Percentiles rank a stretch among this genome's conserved stretches.
These are phyloP conservation scores for Pelargonium myrrhifolium DNA, from an alignment of 441 rosid genomes.

Conservation along the genomic window DNA sequence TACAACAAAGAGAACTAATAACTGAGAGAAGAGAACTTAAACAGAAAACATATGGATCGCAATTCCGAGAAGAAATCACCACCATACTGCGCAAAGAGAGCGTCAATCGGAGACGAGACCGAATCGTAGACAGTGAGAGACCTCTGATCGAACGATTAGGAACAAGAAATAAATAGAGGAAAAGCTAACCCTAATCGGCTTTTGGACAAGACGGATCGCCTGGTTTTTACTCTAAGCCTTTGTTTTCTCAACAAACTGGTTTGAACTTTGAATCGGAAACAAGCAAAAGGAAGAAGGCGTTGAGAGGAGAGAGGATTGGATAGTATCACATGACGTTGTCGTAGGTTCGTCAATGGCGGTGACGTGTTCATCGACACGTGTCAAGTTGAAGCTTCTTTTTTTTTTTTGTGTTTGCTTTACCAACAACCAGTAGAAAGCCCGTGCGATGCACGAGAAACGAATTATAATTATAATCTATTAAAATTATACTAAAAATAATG, in stretches of 20 bases:
- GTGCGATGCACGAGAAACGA: too few relatives aligned
- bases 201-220: background rate
- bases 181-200: background rate
- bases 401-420: background rate
- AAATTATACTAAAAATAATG: too few relatives aligned
- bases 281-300: background rate
- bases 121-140: slow-evolving; percentile 16
- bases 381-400: background rate
- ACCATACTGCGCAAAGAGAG: slow-evolving; percentile 28
- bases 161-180: background rate
- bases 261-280: background rate
- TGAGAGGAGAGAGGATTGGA: background rate
- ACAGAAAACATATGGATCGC: slow-evolving; percentile 14
- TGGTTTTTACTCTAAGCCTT: background rate
- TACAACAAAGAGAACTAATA: slow-evolving; percentile 16
- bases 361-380: background rate
- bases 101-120: slow-evolving; percentile 30
- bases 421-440: background rate
- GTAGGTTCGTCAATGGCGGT: background rate
- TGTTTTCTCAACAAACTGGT: slow-evolving; percentile 1
- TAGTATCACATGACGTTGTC: background rate
- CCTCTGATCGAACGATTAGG: background rate
- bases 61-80: slow-evolving; percentile 34
- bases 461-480: too few relatives aligned
- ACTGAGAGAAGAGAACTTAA: slow-evolving; percentile 16